phyloP scores from a whole-genome alignment of 2,329 filamentous ascomycete species.

The Leptographium procerum region DNA sequence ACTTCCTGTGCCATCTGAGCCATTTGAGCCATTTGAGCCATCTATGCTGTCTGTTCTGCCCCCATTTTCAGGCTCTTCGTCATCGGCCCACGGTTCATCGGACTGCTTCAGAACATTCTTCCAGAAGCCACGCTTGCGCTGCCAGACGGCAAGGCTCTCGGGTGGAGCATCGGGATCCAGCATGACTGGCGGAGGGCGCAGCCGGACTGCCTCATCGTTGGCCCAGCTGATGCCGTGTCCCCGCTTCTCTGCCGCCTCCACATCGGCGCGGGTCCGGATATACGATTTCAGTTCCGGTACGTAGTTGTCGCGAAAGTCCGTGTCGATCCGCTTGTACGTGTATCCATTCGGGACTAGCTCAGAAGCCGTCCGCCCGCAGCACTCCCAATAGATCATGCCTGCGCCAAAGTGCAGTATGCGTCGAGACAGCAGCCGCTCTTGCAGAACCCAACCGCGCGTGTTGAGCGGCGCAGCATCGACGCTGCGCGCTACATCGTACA shows the following conservation, averaged over 20 bases:
- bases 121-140: neutral
- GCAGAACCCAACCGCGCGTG: constrained; percentile 9
- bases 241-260: neutral
- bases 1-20: neutral
- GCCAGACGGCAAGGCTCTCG: neutral
- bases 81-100: neutral
- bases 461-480: neutral
- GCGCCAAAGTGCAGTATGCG: constrained; percentile 1
- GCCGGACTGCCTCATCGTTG: neutral
- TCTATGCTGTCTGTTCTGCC: too few species aligned
- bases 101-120: neutral
- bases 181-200: neutral
- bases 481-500: neutral
- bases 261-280: neutral
- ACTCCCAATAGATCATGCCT: constrained; percentile 1
- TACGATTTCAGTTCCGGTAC: neutral
- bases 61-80: too few species aligned
- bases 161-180: neutral
- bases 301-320: neutral
- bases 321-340: neutral
- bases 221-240: neutral
- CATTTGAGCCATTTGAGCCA: too few species aligned
- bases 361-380: neutral
- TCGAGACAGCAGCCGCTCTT: constrained; percentile 9
- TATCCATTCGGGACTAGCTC: neutral